Evolutionary conservation across 2,329 filamentous ascomycete genomes (phyloP), one percentile per base, ranked within the genome.

Genomic region (Alternaria incomplexa): DNA sequence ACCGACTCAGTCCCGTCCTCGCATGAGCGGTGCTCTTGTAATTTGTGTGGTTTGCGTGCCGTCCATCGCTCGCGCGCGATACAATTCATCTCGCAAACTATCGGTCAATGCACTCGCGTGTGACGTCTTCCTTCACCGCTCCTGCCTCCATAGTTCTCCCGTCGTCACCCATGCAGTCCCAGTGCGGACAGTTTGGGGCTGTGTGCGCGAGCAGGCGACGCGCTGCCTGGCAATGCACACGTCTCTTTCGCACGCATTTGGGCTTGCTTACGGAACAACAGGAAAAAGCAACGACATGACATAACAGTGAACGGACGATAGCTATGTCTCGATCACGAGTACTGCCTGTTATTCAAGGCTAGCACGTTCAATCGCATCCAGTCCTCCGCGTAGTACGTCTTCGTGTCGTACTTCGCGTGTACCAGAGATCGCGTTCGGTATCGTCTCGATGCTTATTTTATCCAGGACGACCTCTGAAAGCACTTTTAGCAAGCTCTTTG

Each of bases 341-440:
- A 32, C 23, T 63, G 56, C 60, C 60, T 65, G 53, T 9, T 23
- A 45, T 50, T 22, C 32, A 50, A 57, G 60, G 60, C 56, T 61
- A 48, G 58, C 44, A 23, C 5, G 20, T 54, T 62, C 63, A 63
- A 52, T 53, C 60, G 57, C 59, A 57, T 8, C 40, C 25, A 20
- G 40, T 53, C 13, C 25, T 58, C 17, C 20, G 4, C 13, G 22
- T 17, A 13, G 15, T 36, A 44, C 20, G 17, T 5, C 32, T 36
- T 25, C 13, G 20, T 7, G 23, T 53, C 20, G 20, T 13, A 25
- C 26, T 53, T 36, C 17, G 13, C 36, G 44, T 25, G 4, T n/a
- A 10, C 26, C 22, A 28, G 9, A 20, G 5, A 6, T 7, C 30
- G 28, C 32, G 15, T 5, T 12, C 17, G 22, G 22, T 23, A 20